Evolutionary conservation across 805 yeast species (phyloP), one percentile per base, ranked within the genome.

Genomic region (Candida vaughaniae): DNA sequence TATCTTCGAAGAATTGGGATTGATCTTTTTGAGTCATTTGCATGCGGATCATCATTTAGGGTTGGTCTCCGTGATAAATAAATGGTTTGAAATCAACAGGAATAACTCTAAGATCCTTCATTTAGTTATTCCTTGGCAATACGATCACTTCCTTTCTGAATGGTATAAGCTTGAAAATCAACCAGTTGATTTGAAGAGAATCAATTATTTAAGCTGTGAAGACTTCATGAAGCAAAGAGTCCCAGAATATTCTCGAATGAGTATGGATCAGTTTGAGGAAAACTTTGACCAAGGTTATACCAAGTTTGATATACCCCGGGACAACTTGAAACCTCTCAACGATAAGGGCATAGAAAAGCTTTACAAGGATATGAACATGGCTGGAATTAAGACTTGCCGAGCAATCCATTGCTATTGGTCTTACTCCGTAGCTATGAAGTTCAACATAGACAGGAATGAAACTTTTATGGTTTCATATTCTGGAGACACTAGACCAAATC

Each of bases 11-110:
- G 95, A 90, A 49, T 60, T 90, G 39, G 64, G 73, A 22, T 40
- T 86, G 36, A 65, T 91, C 15, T 85, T 77, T 51, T 64, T 93
- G 36, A 84, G 95, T 48, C 99, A 93, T 66, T 67, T 91, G 49
- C 99, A 93, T 60, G 99, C 98, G 0, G 99, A 93, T 56, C 99
- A 93, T 57, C 97, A 91, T 58, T 64, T 93, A 28, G 99, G 99
- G 0, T 69, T 85, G 4, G 63, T 84, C 6, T 74, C 87, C 4
- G 58, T 93, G 3, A 67, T 93, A 18, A 67, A 70, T 25, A 78
- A 77, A 45, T 90, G 97, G 95, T 68, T 75, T 40, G 53, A 59
- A 22, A 55, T 62, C 10, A 67, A 74, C 41, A 30, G 31, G 6
- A 45, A 59, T 10, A 49, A 61, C 4, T 39, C 51, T 12, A 54